These are phyloP conservation scores for Pseudoscleropodium purum DNA, from an alignment of 225 moss, liverwort and hornwort genomes.

Conservation along the genomic window DNA sequence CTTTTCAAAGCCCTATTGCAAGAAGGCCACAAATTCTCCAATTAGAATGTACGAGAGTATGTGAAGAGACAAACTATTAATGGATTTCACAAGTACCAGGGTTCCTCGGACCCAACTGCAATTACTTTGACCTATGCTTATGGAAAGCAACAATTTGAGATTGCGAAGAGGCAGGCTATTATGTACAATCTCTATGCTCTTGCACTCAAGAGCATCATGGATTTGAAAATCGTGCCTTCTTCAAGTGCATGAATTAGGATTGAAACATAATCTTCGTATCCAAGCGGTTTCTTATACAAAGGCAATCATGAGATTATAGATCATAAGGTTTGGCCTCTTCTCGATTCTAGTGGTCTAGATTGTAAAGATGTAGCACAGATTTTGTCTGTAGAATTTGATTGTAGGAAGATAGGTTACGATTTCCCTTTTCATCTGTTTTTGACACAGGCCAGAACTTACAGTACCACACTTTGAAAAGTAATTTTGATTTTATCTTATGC, in stretches of 20 bases:
- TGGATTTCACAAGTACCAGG: slow-evolving; percentile 48
- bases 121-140: slow-evolving; percentile 36
- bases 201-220: slow-evolving; percentile 81
- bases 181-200: slow-evolving; percentile 73
- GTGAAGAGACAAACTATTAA: slow-evolving; percentile 66
- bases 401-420: background rate
- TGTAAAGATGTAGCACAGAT: background rate
- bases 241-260: slow-evolving; percentile 1
- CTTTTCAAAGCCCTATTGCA: slow-evolving; percentile 59
- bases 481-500: background rate
- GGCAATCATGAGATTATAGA: background rate
- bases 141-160: slow-evolving; percentile 61
- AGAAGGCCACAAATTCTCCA: slow-evolving; percentile 69
- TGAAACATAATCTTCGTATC: no score
- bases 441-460: background rate
- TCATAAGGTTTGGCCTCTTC: slow-evolving; percentile 4
- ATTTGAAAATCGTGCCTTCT: slow-evolving; percentile 48
- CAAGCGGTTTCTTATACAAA: background rate
- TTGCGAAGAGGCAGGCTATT: slow-evolving; percentile 73
- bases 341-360: background rate
- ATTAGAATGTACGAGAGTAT: slow-evolving; percentile 94
- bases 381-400: background rate
- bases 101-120: slow-evolving; percentile 35
- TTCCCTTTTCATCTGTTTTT: background rate
- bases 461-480: background rate